Percentiles rank a stretch among this genome's conserved stretches.
These are phyloP conservation scores for Beauveria australis DNA, from an alignment of 2,329 filamentous ascomycete species.

Conservation along the genomic window DNA sequence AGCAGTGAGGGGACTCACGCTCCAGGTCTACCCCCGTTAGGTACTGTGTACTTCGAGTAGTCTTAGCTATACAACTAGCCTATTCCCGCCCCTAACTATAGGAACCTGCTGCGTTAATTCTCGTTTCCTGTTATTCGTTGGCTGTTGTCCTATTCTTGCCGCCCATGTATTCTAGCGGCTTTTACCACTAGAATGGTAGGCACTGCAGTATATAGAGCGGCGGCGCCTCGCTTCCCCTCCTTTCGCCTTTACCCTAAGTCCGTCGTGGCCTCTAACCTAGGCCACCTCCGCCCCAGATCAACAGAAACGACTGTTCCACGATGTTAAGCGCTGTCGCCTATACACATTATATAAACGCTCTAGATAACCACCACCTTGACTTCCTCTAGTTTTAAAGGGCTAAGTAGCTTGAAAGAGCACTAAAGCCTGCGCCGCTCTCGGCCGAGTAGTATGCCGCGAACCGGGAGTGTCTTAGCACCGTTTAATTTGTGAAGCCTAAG, in stretches of 20 bases:
- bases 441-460: constrained; percentile 16
- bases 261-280: too few species aligned
- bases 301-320: neutral
- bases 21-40: neutral
- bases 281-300: neutral
- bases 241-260: neutral
- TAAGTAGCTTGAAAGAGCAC: neutral
- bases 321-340: neutral
- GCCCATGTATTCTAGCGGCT: neutral
- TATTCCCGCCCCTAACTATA: neutral
- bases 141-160: neutral
- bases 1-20: too few species aligned
- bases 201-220: neutral
- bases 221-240: neutral
- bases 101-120: neutral
- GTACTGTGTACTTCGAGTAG: constrained; percentile 12
- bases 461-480: constrained; percentile 13
- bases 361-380: constrained; percentile 5
- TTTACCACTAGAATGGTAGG: neutral
- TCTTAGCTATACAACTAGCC: neutral
- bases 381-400: constrained; percentile 12
- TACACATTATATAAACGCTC: neutral
- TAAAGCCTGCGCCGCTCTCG: constrained; percentile 12
- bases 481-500: constrained; percentile 17
- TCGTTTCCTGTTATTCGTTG: neutral